These are phyloP conservation scores for Arabidopsis thaliana DNA, from an alignment of 345 rosid genomes.

Conservation along the genomic window DNA sequence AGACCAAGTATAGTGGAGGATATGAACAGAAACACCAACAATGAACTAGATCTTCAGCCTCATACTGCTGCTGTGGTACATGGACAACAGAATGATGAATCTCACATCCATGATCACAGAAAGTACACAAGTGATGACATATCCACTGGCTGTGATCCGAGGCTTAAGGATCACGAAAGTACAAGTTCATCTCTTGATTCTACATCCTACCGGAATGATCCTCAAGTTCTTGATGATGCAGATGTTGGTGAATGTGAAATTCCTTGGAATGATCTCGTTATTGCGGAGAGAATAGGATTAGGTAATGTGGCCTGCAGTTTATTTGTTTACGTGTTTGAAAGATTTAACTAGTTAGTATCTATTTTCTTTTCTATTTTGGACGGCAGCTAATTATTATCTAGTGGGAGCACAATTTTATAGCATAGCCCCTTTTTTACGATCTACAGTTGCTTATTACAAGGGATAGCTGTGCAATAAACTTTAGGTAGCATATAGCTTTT, in stretches of 20 bases:
- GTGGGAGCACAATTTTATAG: not conserved
- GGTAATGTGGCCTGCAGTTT: slow-evolving; percentile 57
- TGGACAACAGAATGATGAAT: slow-evolving; percentile 53
- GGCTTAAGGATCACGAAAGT: slow-evolving; percentile 68
- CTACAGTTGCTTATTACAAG: slow-evolving; percentile 6
- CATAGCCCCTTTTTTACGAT: not conserved
- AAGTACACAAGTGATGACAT: slow-evolving; percentile 60
- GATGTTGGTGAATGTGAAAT: slow-evolving; percentile 96
- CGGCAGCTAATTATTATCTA: slow-evolving; percentile 22
- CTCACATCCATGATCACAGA: slow-evolving; percentile 55
- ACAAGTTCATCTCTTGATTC: slow-evolving; percentile 68
- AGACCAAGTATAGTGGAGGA: slow-evolving; percentile 49
- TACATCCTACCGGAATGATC: slow-evolving; percentile 55
- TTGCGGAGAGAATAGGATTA: slow-evolving; percentile 99
- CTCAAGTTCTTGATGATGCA: slow-evolving; percentile 81
- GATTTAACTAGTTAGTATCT: slow-evolving; percentile 1
- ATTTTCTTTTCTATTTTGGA: not conserved
- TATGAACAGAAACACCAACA: slow-evolving; percentile 43
- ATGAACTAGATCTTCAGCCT: slow-evolving; percentile 49
- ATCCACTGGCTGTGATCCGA: slow-evolving; percentile 57
- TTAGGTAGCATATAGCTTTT: slow-evolving; percentile 27
- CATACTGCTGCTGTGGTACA: slow-evolving; percentile 38
- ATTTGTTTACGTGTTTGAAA: slow-evolving; percentile 5
- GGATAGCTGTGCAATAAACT: slow-evolving; percentile 3
- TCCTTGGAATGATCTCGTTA: slow-evolving; percentile 94